Evolutionary conservation across 1,139 yeast species (phyloP).

Genomic region (Scheffersomyces illinoinensis): DNA sequence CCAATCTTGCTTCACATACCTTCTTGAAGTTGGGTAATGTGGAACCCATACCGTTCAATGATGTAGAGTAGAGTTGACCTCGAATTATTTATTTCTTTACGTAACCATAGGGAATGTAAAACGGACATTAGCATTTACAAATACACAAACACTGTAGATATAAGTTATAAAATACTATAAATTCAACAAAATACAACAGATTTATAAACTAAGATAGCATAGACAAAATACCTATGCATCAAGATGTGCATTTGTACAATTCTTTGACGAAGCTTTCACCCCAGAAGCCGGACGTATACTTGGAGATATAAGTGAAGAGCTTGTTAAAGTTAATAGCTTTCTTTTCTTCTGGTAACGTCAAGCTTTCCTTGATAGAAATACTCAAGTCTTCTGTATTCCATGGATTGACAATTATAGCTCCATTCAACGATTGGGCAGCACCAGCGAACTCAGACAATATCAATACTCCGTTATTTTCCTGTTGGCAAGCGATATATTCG

Average conservation of each 20-base stretch:
- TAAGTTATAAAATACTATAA: neutral
- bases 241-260: conserved; percentile 45
- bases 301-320: conserved; percentile 81
- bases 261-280: conserved; percentile 96
- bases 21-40: conserved; percentile 17
- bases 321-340: conserved; percentile 74
- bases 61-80: conserved; percentile 23
- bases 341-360: conserved; percentile 83
- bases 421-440: conserved; percentile 97
- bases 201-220: too few relatives aligned
- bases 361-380: conserved; percentile 80
- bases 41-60: conserved; percentile 14
- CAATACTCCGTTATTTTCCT: conserved; percentile 80
- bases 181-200: neutral
- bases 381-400: conserved; percentile 97
- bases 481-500: conserved; percentile 96
- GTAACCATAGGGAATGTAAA: neutral
- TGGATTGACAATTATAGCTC: conserved; percentile 91
- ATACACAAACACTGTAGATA: neutral
- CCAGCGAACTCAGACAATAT: conserved; percentile 95
- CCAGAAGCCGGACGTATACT: conserved; percentile 95
- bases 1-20: conserved; percentile 33
- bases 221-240: neutral
- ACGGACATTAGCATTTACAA: neutral
- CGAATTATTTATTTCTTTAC: neutral